Evolutionary conservation across 2,329 filamentous ascomycete genomes (phyloP).

Genomic region (Fusarium beomiforme): DNA sequence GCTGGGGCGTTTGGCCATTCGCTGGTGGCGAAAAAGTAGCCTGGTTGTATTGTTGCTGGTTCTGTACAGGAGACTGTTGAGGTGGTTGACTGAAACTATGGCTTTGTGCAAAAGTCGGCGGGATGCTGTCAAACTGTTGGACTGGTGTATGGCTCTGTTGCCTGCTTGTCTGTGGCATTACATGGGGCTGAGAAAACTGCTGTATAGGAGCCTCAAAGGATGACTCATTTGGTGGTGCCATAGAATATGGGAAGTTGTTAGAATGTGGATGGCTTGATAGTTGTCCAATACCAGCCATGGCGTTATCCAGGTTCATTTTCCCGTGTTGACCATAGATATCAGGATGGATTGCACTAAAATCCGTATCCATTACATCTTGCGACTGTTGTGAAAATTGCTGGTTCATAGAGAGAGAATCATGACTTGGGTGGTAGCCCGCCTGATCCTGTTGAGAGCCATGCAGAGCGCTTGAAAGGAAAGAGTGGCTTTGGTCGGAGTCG

Average conservation of each 20-base stretch:
- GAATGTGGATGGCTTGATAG: slow-evolving; percentile 46
- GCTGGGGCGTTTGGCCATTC: slow-evolving; percentile 42
- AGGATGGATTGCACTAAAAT: slow-evolving; percentile 50
- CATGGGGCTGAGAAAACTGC: slow-evolving; percentile 48
- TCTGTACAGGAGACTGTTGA: slow-evolving; percentile 46
- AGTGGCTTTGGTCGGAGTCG: slow-evolving; percentile 47
- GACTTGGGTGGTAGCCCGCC: slow-evolving; percentile 45
- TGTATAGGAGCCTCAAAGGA: slow-evolving; percentile 47
- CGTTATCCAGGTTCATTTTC: slow-evolving; percentile 45
- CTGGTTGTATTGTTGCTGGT: slow-evolving; percentile 41
- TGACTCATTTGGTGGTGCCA: slow-evolving; percentile 46
- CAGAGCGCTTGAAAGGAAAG: slow-evolving; percentile 46
- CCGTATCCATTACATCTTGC: slow-evolving; percentile 51
- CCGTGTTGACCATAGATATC: slow-evolving; percentile 51
- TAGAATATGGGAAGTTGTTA: slow-evolving; percentile 50
- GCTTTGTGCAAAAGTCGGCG: slow-evolving; percentile 40
- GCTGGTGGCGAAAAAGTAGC: slow-evolving; percentile 40
- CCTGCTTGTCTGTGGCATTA: slow-evolving; percentile 46
- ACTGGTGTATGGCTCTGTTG: slow-evolving; percentile 49
- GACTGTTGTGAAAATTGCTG: slow-evolving; percentile 49
- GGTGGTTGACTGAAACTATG: slow-evolving; percentile 41
- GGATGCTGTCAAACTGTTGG: slow-evolving; percentile 46
- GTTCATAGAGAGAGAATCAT: slow-evolving; percentile 46
- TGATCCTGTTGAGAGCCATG: slow-evolving; percentile 45
- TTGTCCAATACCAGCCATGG: slow-evolving; percentile 46